A percentile compares a stretch with the other conserved stretches of the same genome.
These are phyloP conservation scores for Aspergillus fumigatus DNA, from an alignment of 2,329 filamentous ascomycete genomes.

Conservation along the genomic window DNA sequence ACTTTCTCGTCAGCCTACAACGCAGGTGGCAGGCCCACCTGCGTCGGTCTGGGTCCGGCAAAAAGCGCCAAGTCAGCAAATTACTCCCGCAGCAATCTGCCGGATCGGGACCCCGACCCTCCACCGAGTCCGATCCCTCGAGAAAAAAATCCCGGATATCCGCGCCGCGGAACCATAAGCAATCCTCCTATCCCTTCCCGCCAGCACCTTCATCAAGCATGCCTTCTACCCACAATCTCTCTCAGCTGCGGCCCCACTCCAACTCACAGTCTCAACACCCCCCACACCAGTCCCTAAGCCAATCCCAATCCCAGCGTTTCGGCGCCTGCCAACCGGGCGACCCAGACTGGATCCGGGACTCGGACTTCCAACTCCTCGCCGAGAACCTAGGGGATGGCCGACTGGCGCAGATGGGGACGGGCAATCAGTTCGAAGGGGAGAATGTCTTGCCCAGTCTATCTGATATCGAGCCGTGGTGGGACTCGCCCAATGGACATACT, in stretches of 20 bases:
- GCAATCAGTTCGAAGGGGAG: slow-evolving; percentile 7
- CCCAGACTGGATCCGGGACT: slow-evolving; percentile 27
- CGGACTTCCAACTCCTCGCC: slow-evolving; percentile 24
- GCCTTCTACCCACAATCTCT: not conserved
- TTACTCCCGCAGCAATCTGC: slow-evolving; percentile 9
- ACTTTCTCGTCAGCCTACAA: slow-evolving; percentile 36
- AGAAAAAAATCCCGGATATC: slow-evolving; percentile 23
- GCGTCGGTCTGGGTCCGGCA: slow-evolving; percentile 24
- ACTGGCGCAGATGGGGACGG: slow-evolving; percentile 16
- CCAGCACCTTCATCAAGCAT: not conserved
- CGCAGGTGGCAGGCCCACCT: slow-evolving; percentile 37
- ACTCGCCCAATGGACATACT: slow-evolving; percentile 15
- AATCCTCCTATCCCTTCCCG: slow-evolving; percentile 1
- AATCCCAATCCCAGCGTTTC: slow-evolving; percentile 7
- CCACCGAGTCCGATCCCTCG: slow-evolving; percentile 7
- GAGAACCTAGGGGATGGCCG: slow-evolving; percentile 13
- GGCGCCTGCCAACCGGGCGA: slow-evolving; percentile 15
- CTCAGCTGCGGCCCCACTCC: slow-evolving; percentile 8
- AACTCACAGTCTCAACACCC: not conserved
- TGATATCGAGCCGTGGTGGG: slow-evolving; percentile 33
- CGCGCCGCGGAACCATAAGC: slow-evolving; percentile 1
- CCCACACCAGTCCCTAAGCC: slow-evolving; percentile 3
- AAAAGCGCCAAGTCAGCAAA: slow-evolving; percentile 28
- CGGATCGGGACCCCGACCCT: not conserved
- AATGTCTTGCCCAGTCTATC: slow-evolving; percentile 14